Conservation (phyloP, 768 basidiomycete species). For the Boletus subparvulus region DNA sequence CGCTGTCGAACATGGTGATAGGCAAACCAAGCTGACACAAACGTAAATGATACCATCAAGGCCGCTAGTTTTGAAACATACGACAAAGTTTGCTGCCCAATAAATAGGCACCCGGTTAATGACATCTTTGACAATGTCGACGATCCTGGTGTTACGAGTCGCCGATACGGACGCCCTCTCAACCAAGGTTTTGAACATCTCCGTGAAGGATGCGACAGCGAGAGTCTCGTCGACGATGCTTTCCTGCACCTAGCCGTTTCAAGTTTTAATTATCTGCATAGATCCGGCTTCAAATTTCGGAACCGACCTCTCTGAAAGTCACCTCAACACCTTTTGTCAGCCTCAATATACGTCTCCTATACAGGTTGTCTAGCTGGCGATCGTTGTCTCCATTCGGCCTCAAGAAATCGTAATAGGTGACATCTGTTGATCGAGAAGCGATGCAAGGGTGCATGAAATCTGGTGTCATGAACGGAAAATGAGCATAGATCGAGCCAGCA, state of each 20-base stretch:
- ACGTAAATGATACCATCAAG: not conserved
- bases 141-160: slow-evolving; percentile 18
- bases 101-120: slow-evolving; percentile 60
- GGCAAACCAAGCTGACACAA: slow-evolving; percentile 31
- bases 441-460: slow-evolving; percentile 44
- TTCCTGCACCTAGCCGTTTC: slow-evolving; percentile 6
- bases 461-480: slow-evolving; percentile 81
- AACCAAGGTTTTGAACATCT: slow-evolving; percentile 8
- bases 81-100: slow-evolving; percentile 60
- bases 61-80: slow-evolving; percentile 31
- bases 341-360: slow-evolving; percentile 15
- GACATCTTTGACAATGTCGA: slow-evolving; percentile 69
- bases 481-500: slow-evolving; percentile 62
- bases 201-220: slow-evolving; percentile 8
- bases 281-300: not conserved
- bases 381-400: slow-evolving; percentile 37
- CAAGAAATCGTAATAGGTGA: slow-evolving; percentile 57
- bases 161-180: slow-evolving; percentile 12
- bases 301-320: slow-evolving; percentile 12
- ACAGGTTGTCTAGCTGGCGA: slow-evolving; percentile 1
- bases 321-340: slow-evolving; percentile 13
- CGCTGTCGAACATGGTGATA: slow-evolving; percentile 31
- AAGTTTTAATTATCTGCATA: not conserved
- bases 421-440: slow-evolving; percentile 28
- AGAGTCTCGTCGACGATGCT: slow-evolving; percentile 16